phyloP scores from a whole-genome alignment of 2,329 filamentous ascomycete species.

The Pyrenophora seminiperda region DNA sequence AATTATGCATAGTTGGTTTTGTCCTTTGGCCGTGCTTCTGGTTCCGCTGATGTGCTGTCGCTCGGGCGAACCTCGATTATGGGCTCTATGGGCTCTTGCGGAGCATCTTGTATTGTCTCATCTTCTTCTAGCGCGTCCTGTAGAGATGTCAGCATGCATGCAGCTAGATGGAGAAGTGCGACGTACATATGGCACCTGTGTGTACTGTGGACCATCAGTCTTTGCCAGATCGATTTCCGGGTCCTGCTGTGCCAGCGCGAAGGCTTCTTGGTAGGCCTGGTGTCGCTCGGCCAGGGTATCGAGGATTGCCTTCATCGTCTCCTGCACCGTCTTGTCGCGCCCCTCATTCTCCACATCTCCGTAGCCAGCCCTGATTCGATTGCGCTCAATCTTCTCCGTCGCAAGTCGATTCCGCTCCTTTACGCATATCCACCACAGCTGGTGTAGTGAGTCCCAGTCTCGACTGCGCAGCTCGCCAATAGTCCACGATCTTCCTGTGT shows the following conservation, averaged over 20 bases:
- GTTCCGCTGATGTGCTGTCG: neutral
- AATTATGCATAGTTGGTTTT: slow-evolving; percentile 20
- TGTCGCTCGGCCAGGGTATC: slow-evolving; percentile 84
- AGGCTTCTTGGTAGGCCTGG: slow-evolving; percentile 84
- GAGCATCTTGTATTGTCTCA: slow-evolving; percentile 8
- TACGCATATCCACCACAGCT: slow-evolving; percentile 91
- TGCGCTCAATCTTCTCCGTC: slow-evolving; percentile 75
- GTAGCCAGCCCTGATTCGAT: slow-evolving; percentile 70
- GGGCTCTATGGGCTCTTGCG: slow-evolving; percentile 6
- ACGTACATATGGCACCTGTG: slow-evolving; percentile 34
- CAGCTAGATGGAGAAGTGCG: no score
- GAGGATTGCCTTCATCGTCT: slow-evolving; percentile 82
- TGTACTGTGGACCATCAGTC: slow-evolving; percentile 34
- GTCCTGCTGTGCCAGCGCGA: slow-evolving; percentile 64
- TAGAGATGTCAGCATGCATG: slow-evolving; percentile 9
- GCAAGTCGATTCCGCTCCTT: slow-evolving; percentile 88
- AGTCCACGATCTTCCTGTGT: slow-evolving; percentile 74
- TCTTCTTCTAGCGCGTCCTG: slow-evolving; percentile 31
- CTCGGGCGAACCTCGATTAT: neutral
- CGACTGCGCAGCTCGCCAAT: slow-evolving; percentile 85
- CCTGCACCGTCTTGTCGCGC: slow-evolving; percentile 70
- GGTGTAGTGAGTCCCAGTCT: slow-evolving; percentile 91
- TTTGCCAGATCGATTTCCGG: slow-evolving; percentile 34
- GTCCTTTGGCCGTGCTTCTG: slow-evolving; percentile 19
- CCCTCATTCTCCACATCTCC: slow-evolving; percentile 69